Conservation (phyloP, 805 yeast genomes). For the Ogataea allantospora region DNA sequence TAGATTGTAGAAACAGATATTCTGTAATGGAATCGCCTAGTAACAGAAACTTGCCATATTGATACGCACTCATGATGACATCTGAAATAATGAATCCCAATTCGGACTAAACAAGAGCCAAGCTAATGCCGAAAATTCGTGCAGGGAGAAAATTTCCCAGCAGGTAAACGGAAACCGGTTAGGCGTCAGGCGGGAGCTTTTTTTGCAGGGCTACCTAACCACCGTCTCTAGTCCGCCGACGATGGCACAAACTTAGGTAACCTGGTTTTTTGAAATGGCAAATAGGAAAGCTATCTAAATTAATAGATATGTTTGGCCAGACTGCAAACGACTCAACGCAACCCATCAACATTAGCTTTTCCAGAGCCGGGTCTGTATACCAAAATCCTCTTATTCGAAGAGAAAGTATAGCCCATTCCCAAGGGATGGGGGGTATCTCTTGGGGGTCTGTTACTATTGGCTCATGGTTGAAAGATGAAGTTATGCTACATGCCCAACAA, state of each 20-base stretch:
- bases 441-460: slow-evolving; percentile 97
- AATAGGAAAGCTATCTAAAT: slow-evolving; percentile 7
- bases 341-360: slow-evolving; percentile 40
- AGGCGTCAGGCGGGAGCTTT: slow-evolving; percentile 1
- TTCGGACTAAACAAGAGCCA: neutral
- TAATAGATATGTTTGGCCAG: slow-evolving; percentile 27
- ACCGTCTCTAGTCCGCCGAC: slow-evolving; percentile 6
- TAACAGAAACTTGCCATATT: slow-evolving; percentile 29
- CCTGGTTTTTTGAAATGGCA: slow-evolving; percentile 10
- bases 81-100: neutral
- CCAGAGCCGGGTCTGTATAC: slow-evolving; percentile 38
- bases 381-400: slow-evolving; percentile 62
- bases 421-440: slow-evolving; percentile 96
- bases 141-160: neutral
- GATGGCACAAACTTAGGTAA: slow-evolving; percentile 10
- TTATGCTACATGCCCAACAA: slow-evolving; percentile 47
- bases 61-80: slow-evolving; percentile 19
- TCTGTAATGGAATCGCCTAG: slow-evolving; percentile 41
- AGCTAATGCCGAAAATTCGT: too few species aligned
- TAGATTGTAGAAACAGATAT: slow-evolving; percentile 20
- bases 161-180: too few species aligned
- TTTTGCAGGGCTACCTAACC: slow-evolving; percentile 10
- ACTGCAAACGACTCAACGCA: slow-evolving; percentile 32
- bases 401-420: slow-evolving; percentile 92
- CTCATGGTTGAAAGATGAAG: slow-evolving; percentile 94